Evolutionary conservation across 805 yeast genomes (phyloP), one percentile per base, ranked within the genome.

Genomic region (Starmerella davenportii): DNA sequence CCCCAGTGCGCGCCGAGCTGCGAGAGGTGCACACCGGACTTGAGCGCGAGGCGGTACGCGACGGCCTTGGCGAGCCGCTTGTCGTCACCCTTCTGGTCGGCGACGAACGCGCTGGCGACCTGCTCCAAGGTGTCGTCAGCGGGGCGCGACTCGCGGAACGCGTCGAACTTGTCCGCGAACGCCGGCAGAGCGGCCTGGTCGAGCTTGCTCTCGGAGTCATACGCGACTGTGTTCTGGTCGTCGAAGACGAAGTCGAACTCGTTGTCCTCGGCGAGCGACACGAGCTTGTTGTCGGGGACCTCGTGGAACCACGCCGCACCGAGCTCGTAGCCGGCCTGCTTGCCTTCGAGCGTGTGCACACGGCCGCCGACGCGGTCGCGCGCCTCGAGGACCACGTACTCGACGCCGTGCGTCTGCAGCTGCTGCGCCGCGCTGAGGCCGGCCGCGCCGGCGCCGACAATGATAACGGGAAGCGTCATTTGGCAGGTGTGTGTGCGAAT

Each of bases 361-460:
- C 55, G 50, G 16, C 60, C 60, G 15, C 60, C 60, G 17, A 50
- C 29, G 8, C 59, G 51, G 35, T 46, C 52, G n/a, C 59, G 43
- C 21, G 56, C 59, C 35, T 56, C 60, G 14, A 49, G 39, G 5
- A 56, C 36, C 3, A 54, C 33, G 23, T 54, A 48, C 29, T 43
- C 43, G 17, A 42, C 28, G 32, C 51, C 51, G 3, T 35, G 36
- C 27, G 33, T 39, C 21, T 45, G 43, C 16, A 56, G 44, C 29
- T 46, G 42, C 14, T 48, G 46, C 3, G 60, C 58, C 24, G 58
- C 57, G 32, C 53, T 37, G 16, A 56, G 43, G 18, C 60, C 60
- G 5, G 59, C 55, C 27, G 46, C 42, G 16, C 60, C 60, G 15
- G 56, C 60, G 9, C 60, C 60, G 18, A 56, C 43, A 13, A 56